phyloP scores from a whole-genome alignment of 1,284 basidiomycete species.

The Ganoderma leucocontextum region DNA sequence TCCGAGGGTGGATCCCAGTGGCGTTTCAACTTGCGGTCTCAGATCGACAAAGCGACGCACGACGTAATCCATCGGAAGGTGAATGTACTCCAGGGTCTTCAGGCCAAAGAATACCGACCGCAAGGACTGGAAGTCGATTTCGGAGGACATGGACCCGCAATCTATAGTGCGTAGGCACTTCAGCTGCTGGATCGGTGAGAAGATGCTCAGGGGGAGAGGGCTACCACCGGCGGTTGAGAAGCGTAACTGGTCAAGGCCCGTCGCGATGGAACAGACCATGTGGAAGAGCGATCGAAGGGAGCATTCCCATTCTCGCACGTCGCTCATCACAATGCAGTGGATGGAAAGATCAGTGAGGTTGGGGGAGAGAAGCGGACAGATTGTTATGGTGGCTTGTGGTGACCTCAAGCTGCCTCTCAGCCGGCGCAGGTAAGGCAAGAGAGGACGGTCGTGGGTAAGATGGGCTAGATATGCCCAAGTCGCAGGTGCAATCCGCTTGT shows the following conservation, averaged over 20 bases:
- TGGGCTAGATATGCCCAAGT: slow-evolving; percentile 3
- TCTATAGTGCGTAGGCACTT: background rate
- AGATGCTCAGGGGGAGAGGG: background rate
- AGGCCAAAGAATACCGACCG: background rate
- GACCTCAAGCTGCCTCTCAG: background rate
- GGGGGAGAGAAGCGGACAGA: background rate
- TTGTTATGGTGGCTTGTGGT: background rate
- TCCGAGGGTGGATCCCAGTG: background rate
- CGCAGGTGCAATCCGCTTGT: background rate
- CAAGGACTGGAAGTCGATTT: background rate
- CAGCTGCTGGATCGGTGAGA: slow-evolving; percentile 2
- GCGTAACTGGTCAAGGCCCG: background rate
- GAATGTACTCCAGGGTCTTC: background rate
- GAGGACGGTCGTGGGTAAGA: background rate
- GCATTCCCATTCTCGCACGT: background rate
- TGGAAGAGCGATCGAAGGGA: background rate
- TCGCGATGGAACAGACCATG: background rate
- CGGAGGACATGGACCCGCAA: background rate
- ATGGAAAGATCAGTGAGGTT: background rate
- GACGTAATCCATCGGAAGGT: too few species aligned
- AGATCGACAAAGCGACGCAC: too few species aligned
- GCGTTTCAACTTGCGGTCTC: background rate
- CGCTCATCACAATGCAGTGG: background rate
- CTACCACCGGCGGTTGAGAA: background rate
- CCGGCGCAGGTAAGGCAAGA: background rate